Evolutionary conservation across 345 rosid species (phyloP), one percentile per base, ranked within the genome.

Genomic region (Populus euphratica): DNA sequence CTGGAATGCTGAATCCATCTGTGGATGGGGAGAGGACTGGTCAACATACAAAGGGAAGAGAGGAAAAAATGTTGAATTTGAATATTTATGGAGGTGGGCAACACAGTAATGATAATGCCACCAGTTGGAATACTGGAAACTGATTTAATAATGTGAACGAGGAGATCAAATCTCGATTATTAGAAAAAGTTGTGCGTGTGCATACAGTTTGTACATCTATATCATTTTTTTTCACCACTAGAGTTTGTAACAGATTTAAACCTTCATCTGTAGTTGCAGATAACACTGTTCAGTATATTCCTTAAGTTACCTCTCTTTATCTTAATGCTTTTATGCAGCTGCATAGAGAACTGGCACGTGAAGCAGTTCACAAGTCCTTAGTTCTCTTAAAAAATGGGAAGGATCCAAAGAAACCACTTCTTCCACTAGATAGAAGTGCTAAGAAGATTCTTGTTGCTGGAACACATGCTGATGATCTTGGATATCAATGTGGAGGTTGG

Each of bases 401-500:
- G 86, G 77, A 77, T 68, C 76, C 81, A 62, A 76, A 78, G 52
- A 87, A 87, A 73, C 81, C 87, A 13, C 87, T 91, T 76, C 90
- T 95, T 77, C 97, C 98, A 52, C 80, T 95, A 54, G 89, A 93
- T 73, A 86, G 81, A 82, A 91, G 81, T 41, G 90, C 90, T 31
- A 86, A 78, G 82, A 93, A 78, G 77, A 87, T 95, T 80, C 92
- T 95, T 63, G 90, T 91, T 27, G 77, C 87, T 21, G 97, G 99
- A 81, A 83, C 90, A 12, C 99, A 95, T 75, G 94, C 96, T 59
- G 92, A 93, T 78, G 86, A 94, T 88, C 94, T 94, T 68, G 97
- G 98, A 29, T 93, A 83, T 81, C 98, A 93, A 73, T 93, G 97
- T 35, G 98, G 98, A 74, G 98, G 98, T 25, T 93, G 98, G 98